Base-by-base conservation (phyloP, 176 grass and related monocot species). In the Musa acuminata region DNA sequence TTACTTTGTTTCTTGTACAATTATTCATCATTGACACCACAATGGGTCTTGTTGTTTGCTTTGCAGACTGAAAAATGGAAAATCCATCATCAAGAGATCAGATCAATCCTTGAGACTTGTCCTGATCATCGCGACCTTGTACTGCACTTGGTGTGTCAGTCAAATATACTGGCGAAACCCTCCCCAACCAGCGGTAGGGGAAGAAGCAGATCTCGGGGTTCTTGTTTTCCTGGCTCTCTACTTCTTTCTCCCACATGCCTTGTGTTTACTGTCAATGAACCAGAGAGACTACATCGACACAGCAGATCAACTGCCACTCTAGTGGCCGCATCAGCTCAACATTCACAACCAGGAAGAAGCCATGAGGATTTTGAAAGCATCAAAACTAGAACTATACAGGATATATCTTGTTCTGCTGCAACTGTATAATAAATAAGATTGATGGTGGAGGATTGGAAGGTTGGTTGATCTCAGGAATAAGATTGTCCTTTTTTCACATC, bases 171-270 rank as follows among this genome's bases (percentile, higher is more conserved):
- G 89, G 71, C 54, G 85, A 55, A 80, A 90, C 48, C 87, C 89
- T 52, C 85, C 81, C 70, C 89, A 84, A 52, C 85, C 93, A 0
- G 87, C 93, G 8, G 87, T 96, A 24, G 93, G 93, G 78, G 93
- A 96, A 92, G 93, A 96, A 78, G 93, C 93, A 77, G 93, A 96
- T 88, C 93, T 96, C 17, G 93, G 93, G 49, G 89, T 96, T 50
- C 82, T 96, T 49, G 79, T 96, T 2, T 96, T 96, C 83, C 73
- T 96, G 62, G 59, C 72, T 53, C 75, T 88, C 82, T 96, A 90
- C 71, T 88, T 92, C 76, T 92, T 96, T 70, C 85, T 92, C 17
- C 93, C 93, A 0, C 89, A 96, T 81, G 83, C 83, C 20, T 80
- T 92, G 27, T 96, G 89, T 13, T 74, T 81, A 76, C 63, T 96